phyloP scores from a whole-genome alignment of 371 early-diverging fungal genomes.

The Apophysomyces elegans region DNA sequence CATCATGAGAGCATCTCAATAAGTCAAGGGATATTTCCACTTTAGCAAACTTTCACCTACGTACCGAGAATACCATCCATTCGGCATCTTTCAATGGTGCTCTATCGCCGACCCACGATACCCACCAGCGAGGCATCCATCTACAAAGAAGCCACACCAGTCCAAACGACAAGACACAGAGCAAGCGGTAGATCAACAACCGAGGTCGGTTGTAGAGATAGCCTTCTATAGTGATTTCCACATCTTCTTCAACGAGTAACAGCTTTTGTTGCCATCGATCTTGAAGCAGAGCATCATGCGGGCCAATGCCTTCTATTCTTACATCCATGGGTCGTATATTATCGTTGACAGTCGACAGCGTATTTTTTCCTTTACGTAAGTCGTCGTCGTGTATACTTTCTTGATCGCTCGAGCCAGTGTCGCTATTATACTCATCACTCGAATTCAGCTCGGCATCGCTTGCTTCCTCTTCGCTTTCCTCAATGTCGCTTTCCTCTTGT shows the following conservation, averaged over 20 bases:
- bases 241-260: slow-evolving; percentile 48
- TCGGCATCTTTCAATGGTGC: slow-evolving; percentile 71
- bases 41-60: not conserved
- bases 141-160: slow-evolving; percentile 75
- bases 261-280: slow-evolving; percentile 27
- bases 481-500: slow-evolving; percentile 22
- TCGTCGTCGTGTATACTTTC: slow-evolving; percentile 7
- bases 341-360: not conserved
- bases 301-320: slow-evolving; percentile 21
- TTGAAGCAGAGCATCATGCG: slow-evolving; percentile 15
- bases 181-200: slow-evolving; percentile 59
- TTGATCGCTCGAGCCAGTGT: slow-evolving; percentile 14
- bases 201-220: slow-evolving; percentile 54
- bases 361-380: not conserved
- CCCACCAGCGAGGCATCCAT: slow-evolving; percentile 83
- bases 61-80: slow-evolving; percentile 69
- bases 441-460: slow-evolving; percentile 32
- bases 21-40: not conserved
- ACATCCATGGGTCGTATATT: slow-evolving; percentile 16
- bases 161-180: slow-evolving; percentile 74
- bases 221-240: slow-evolving; percentile 65
- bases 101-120: slow-evolving; percentile 63
- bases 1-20: not conserved
- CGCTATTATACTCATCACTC: slow-evolving; percentile 34
- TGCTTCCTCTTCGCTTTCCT: slow-evolving; percentile 19